Percentiles rank a stretch among this genome's conserved stretches.
Evolutionary conservation across 106 monocot genomes (phyloP).

Genomic region (Vanilla planifolia): DNA sequence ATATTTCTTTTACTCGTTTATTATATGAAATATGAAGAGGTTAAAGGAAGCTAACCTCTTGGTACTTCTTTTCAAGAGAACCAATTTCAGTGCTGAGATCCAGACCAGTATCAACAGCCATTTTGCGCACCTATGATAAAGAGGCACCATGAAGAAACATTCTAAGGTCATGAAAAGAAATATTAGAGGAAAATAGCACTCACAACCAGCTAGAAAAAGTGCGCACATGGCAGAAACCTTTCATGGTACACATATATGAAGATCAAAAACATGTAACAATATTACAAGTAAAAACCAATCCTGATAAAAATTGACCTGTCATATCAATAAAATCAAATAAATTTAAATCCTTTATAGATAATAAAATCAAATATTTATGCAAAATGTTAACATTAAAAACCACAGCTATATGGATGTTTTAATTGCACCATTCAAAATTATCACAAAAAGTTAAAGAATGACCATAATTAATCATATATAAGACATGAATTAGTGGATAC

Average conservation of each 20-base stretch:
- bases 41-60: too few relatives aligned
- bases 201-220: background rate
- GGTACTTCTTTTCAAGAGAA: too few relatives aligned
- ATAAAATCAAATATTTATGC: background rate
- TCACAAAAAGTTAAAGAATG: background rate
- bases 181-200: background rate
- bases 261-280: background rate
- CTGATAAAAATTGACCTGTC: background rate
- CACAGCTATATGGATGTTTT: background rate
- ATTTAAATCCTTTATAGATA: too few relatives aligned
- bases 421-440: background rate
- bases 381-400: background rate
- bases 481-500: background rate
- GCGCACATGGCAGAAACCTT: background rate
- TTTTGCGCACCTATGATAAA: slow-evolving; percentile 10
- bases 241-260: background rate
- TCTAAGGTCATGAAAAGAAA: too few relatives aligned
- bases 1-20: background rate
- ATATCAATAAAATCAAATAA: background rate
- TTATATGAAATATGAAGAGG: background rate
- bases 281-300: background rate
- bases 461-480: background rate
- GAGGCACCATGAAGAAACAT: background rate
- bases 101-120: too few relatives aligned
- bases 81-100: too few relatives aligned